Evolutionary conservation across 768 basidiomycete species (phyloP).

Genomic region (Epithele typhae): DNA sequence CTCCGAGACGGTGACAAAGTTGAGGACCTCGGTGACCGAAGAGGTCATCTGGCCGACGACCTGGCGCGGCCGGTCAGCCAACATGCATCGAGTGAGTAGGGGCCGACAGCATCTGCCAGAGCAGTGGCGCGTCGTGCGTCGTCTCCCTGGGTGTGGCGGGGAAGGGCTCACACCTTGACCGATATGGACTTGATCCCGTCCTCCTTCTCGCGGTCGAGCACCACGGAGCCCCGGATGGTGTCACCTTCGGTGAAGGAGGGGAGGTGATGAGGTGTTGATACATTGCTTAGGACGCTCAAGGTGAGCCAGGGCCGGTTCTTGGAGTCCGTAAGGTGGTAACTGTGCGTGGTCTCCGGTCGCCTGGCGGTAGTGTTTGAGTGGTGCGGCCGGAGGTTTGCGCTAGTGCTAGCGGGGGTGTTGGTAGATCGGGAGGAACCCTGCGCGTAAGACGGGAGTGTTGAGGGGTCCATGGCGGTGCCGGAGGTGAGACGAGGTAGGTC

Average conservation of each 20-base stretch:
- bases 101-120: no score
- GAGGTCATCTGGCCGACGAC: slow-evolving; percentile 11
- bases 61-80: neutral
- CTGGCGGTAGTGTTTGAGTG: neutral
- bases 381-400: neutral
- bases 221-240: slow-evolving; percentile 3
- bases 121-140: neutral
- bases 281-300: slow-evolving; percentile 8
- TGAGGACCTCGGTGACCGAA: slow-evolving; percentile 9
- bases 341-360: neutral
- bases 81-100: neutral
- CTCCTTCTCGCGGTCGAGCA: slow-evolving; percentile 5
- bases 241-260: slow-evolving; percentile 10
- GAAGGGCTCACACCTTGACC: slow-evolving; percentile 3
- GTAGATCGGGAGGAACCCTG: neutral
- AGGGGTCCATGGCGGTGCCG: slow-evolving; percentile 1
- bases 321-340: slow-evolving; percentile 4
- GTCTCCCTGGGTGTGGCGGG: no score
- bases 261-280: neutral
- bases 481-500: no score
- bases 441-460: slow-evolving; percentile 5
- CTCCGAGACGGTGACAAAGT: slow-evolving; percentile 6
- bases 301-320: slow-evolving; percentile 10
- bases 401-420: no score
- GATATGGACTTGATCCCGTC: slow-evolving; percentile 12